These are phyloP conservation scores for Claviceps sp. DNA, from an alignment of 2,329 filamentous ascomycete genomes.

Conservation along the genomic window DNA sequence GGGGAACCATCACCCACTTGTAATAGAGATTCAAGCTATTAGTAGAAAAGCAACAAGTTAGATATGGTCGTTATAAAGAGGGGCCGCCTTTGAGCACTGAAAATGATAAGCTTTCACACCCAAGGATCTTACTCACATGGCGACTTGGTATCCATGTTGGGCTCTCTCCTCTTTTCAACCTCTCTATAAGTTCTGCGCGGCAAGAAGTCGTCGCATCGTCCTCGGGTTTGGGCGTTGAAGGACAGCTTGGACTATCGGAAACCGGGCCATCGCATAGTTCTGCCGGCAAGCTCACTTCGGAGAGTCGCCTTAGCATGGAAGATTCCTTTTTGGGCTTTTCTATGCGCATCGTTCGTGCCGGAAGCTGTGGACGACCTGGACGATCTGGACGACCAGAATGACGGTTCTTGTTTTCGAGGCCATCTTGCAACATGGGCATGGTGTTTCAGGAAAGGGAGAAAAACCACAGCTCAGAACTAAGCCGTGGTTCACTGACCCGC, in stretches of 20 bases:
- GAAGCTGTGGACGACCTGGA: conserved; percentile 10
- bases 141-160: conserved; percentile 59
- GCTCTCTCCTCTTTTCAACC: conserved; percentile 66
- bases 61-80: not conserved
- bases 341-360: conserved; percentile 9
- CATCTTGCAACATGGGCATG: conserved; percentile 48
- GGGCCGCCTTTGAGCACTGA: not conserved
- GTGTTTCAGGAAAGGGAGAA: conserved; percentile 10
- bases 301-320: conserved; percentile 22
- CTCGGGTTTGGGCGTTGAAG: conserved; percentile 12
- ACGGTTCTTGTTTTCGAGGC: conserved; percentile 25
- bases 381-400: conserved; percentile 2
- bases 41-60: not conserved
- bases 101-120: not conserved
- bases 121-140: conserved; percentile 31
- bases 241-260: conserved; percentile 24
- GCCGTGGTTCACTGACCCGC: conserved; percentile 12
- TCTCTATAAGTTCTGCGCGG: conserved; percentile 68
- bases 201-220: conserved; percentile 33
- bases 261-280: conserved; percentile 48
- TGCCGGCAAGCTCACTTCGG: conserved; percentile 47
- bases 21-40: conserved; percentile 26
- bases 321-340: conserved; percentile 4
- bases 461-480: conserved; percentile 19
- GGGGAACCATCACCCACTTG: conserved; percentile 12